These are phyloP conservation scores for Cladosporium halotolerans DNA, from an alignment of 2,329 filamentous ascomycete genomes.

Conservation along the genomic window DNA sequence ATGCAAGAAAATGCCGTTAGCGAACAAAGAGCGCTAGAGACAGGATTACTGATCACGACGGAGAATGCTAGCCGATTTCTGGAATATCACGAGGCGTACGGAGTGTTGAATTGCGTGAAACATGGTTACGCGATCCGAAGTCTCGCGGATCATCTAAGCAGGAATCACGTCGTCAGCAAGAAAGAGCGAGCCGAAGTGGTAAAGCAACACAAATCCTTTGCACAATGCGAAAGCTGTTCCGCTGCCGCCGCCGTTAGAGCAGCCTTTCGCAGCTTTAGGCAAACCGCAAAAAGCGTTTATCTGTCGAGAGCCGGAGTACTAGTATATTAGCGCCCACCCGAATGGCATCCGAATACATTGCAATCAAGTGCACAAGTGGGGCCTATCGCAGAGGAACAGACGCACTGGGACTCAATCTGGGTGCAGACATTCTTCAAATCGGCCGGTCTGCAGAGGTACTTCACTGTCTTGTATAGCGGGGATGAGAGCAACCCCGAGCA, in stretches of 20 bases:
- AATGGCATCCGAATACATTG: not conserved
- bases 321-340: not conserved
- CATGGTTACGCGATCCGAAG: no score
- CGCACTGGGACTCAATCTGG: slow-evolving; percentile 3
- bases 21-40: no score
- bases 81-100: no score
- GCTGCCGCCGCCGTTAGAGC: not conserved
- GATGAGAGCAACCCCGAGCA: not conserved
- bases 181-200: not conserved
- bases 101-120: no score
- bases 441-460: slow-evolving; percentile 12
- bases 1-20: no score
- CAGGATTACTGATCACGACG: no score
- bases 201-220: not conserved
- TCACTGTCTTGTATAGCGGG: slow-evolving; percentile 6
- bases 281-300: not conserved
- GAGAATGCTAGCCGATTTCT: no score
- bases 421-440: slow-evolving; percentile 15
- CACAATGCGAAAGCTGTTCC: not conserved
- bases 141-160: no score
- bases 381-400: not conserved
- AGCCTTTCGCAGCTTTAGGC: not conserved
- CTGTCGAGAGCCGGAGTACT: not conserved
- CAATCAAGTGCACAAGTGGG: not conserved
- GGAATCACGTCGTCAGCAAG: not conserved